Base-by-base conservation (phyloP, 148 eudicot species). In the Spergularia marina region DNA sequence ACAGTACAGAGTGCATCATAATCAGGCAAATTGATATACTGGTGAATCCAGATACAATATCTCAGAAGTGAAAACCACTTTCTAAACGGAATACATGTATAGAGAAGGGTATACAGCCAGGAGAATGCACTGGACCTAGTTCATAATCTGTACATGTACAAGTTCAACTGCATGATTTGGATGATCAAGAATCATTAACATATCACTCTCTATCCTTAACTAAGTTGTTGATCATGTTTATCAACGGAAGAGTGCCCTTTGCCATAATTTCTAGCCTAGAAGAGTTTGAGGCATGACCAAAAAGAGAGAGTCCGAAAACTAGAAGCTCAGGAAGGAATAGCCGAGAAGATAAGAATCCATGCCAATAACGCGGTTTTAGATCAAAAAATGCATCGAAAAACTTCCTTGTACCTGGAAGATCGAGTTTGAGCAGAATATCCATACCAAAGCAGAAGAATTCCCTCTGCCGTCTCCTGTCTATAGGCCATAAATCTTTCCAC, bases 371-470 rank as follows among this genome's bases (percentile, higher is more conserved):
- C 40, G 99, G 99, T 78, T 96, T 98, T 30, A 96, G 84, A 72
- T 96, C 94, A 69, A 96, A 96, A 77, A 96, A 96, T 4, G 99
- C 98, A 73, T 87, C 87, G 49, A 96, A 96, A 82, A 96, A 96
- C 82, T 88, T 89, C 78, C 97, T 84, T 1, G 99, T 96, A 44
- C 91, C 97, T 5, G 83, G 82, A 78, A 96, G 88, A 82, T 96
- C 97, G 61, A 96, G 99, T 84, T 96, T 96, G 14, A 96, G 91
- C 72, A 96, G 82, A 53, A 96, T 77, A 81, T 96, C 99, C 99
- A 96, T 96, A 65, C 99, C 99, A 58, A 96, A 96, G 78, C 99
- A 96, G 70, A 92, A 96, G 85, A 96, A 96, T 70, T 96, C 99
- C 68, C 99, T 82, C 76, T 96, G 99, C 23, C 97, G 67, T 65